Evolutionary conservation across 2,329 filamentous ascomycete species (phyloP).

Genomic region (Aspergillus jensenii): DNA sequence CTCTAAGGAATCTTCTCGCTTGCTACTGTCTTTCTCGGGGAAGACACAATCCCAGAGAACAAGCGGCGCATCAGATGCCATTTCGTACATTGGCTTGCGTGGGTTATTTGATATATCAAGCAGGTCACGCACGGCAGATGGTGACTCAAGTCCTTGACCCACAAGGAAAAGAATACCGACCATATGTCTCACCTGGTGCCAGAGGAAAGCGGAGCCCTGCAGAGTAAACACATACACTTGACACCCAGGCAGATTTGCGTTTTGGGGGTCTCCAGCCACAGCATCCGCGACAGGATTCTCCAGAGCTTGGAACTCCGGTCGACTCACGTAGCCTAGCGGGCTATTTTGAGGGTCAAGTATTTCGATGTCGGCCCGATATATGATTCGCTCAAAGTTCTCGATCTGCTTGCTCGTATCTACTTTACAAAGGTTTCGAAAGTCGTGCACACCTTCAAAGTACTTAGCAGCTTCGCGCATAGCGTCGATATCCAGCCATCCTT

Average conservation of each 20-base stretch:
- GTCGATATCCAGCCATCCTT: conserved; percentile 82
- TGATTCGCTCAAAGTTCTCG: conserved; percentile 73
- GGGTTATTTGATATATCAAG: conserved; percentile 72
- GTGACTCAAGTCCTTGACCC: conserved; percentile 80
- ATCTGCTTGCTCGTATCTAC: conserved; percentile 88
- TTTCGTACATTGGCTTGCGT: conserved; percentile 79
- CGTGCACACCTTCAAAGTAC: conserved; percentile 77
- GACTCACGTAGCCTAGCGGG: conserved; percentile 57
- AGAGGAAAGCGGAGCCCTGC: conserved; percentile 88
- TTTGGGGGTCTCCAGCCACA: conserved; percentile 16
- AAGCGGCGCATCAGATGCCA: conserved; percentile 85
- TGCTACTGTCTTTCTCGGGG: conserved; percentile 53
- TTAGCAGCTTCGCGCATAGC: conserved; percentile 82
- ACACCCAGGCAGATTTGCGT: conserved; percentile 37
- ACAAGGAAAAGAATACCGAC: conserved; percentile 89
- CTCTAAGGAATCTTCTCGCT: conserved; percentile 60
- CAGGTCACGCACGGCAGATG: conserved; percentile 70
- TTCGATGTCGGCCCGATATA: conserved; percentile 78
- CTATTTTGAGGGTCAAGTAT: conserved; percentile 58
- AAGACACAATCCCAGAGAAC: conserved; percentile 97
- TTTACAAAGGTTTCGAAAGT: conserved; percentile 98
- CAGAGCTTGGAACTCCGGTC: conserved; percentile 46
- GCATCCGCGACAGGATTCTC: conserved; percentile 16
- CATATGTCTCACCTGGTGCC: conserved; percentile 97
- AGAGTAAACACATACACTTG: conserved; percentile 87